phyloP scores from a whole-genome alignment of 1,284 basidiomycete genomes.

The Baeospora myosura region DNA sequence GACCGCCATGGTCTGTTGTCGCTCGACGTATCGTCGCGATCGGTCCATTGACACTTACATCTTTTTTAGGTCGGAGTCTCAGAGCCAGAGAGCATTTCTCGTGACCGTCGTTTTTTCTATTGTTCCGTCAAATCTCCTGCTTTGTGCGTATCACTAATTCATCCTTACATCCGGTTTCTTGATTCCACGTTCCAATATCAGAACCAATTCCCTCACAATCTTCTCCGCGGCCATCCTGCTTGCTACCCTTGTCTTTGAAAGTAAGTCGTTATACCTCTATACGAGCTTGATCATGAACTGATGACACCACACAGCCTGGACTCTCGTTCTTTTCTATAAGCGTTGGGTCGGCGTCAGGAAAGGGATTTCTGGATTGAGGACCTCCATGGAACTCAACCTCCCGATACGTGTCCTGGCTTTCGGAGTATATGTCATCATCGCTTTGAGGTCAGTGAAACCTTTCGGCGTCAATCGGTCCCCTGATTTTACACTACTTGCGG shows the following conservation, averaged over 20 bases:
- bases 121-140: constrained; percentile 34
- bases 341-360: constrained; percentile 22
- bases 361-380: constrained; percentile 18
- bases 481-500: background rate
- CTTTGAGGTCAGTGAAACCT: constrained; percentile 33
- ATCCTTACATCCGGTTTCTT: background rate
- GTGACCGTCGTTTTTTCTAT: constrained; percentile 42
- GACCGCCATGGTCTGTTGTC: constrained; percentile 30
- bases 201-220: constrained; percentile 32
- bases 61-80: constrained; percentile 29
- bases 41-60: background rate
- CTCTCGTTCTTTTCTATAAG: constrained; percentile 30
- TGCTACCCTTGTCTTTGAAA: constrained; percentile 25
- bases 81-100: constrained; percentile 30
- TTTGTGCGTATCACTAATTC: constrained; percentile 24
- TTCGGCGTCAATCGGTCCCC: too few species aligned
- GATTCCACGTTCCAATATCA: constrained; percentile 12
- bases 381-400: constrained; percentile 32
- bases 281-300: background rate
- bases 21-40: background rate
- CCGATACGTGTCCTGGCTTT: constrained; percentile 35
- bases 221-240: constrained; percentile 31
- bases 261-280: constrained; percentile 12
- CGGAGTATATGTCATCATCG: constrained; percentile 33
- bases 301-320: constrained; percentile 27